Base-by-base conservation (phyloP, 1,139 yeast species). In the Hansenula lynferdii region DNA sequence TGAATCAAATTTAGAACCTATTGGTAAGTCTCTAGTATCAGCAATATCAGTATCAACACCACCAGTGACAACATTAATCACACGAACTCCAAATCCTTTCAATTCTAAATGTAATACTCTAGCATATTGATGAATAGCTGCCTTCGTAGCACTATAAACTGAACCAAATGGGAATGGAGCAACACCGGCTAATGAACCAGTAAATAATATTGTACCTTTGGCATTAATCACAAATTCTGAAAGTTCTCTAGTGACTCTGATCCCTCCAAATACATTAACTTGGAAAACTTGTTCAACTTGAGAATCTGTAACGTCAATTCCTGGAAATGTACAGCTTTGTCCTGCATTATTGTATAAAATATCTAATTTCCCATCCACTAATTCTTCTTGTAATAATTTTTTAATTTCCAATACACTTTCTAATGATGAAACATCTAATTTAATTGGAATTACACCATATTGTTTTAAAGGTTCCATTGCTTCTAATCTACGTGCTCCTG, bases 101-200 rank as follows among this genome's bases (percentile, higher is more conserved):
- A 85, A 56, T 60, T 85, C 95, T 26, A 81, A 54, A 34, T 82
- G 75, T 40, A 85, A 64, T 2, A 72, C 70, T 37, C 74, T 69
- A 1, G 85, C 84, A 56, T 79, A 85, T 43, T 74, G 79, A 53
- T 82, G 86, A 39, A 85, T 74, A 1, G 94, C 94, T 3, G 94
- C 87, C 54, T 85, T 85, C 1, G 83, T 61, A 2, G 90, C 70
- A n/a, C 80, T 70, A 56, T 85, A 85, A 19, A 78, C 69, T 16
- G 83, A 65, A 1, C 83, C 77, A 59, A 80, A 84, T 14, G 94
- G 95, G 62, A 84, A 78, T 6, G 86, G 80, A 12, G 73, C 60
- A 21, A 77, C 45, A 3, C 85, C 94, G 15, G 85, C 76, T 5
- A 81, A 62, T 3, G 90, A 81, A 1, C 94, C 92, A 0, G 92